Conservation (phyloP, 208 protist genomes). For the Acanthamoeba castellanii region DNA sequence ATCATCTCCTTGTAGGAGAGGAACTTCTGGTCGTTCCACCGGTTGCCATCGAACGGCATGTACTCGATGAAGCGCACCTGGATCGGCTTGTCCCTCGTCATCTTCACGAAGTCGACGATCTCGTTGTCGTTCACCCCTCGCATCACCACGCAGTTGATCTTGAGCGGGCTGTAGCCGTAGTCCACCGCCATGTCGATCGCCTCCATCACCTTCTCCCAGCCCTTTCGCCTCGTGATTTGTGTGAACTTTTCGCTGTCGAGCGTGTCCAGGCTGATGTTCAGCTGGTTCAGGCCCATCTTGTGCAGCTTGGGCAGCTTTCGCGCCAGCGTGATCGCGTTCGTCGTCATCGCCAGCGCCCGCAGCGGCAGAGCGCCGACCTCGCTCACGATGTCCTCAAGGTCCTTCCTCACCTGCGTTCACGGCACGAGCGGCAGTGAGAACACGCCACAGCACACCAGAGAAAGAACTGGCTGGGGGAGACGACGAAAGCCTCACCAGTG, state of each 20-base stretch:
- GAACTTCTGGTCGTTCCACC: constrained; percentile 87
- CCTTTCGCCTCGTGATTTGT: constrained; percentile 85
- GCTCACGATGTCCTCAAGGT: constrained; percentile 80
- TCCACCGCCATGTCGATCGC: constrained; percentile 79
- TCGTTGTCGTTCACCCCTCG: constrained; percentile 88
- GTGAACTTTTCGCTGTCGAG: constrained; percentile 85
- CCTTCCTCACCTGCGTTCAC: constrained; percentile 74
- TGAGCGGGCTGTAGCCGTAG: constrained; percentile 77
- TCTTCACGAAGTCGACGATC: constrained; percentile 81
- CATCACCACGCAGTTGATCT: constrained; percentile 92
- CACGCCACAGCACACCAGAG: background rate
- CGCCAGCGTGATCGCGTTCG: constrained; percentile 86
- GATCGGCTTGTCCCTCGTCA: constrained; percentile 83
- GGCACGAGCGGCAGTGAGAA: background rate
- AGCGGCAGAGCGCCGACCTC: constrained; percentile 77
- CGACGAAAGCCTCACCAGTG: constrained; percentile 76
- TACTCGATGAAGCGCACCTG: constrained; percentile 92
- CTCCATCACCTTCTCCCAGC: constrained; percentile 78
- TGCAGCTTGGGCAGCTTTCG: constrained; percentile 83
- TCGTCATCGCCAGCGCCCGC: constrained; percentile 87
- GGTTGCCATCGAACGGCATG: constrained; percentile 92
- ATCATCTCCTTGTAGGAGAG: constrained; percentile 87
- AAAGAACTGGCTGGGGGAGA: too few relatives aligned
- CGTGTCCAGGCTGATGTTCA: constrained; percentile 92
- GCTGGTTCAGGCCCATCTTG: constrained; percentile 82